Evolutionary conservation across 352 stramenopile genomes (phyloP).

Genomic region (Pythium vanterpoolii): DNA sequence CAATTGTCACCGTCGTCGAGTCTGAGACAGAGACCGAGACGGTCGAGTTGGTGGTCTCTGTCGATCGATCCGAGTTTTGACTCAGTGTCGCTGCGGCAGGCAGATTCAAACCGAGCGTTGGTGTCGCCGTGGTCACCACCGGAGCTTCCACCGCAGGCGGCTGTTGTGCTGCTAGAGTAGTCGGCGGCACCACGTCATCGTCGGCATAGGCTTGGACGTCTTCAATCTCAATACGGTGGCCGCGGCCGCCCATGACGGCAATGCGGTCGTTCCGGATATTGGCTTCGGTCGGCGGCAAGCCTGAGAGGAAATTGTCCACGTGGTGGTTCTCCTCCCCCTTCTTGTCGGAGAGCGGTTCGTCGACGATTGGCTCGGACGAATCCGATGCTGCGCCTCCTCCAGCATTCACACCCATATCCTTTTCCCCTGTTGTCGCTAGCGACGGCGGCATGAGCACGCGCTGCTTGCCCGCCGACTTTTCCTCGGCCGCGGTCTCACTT

Average conservation of each 20-base stretch:
- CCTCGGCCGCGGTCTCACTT: slow-evolving; percentile 31
- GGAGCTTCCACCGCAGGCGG: not conserved
- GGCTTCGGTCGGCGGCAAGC: slow-evolving; percentile 87
- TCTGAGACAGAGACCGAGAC: not conserved
- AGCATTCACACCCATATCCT: not conserved
- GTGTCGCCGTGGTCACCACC: not conserved
- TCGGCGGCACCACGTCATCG: slow-evolving; percentile 20
- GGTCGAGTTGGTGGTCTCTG: not conserved
- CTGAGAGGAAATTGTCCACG: slow-evolving; percentile 75
- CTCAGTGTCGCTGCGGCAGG: not conserved
- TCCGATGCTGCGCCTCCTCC: not conserved
- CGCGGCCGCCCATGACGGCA: slow-evolving; percentile 90
- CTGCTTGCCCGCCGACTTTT: slow-evolving; percentile 49
- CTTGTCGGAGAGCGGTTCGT: slow-evolving; percentile 59
- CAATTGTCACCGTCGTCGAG: too few relatives aligned
- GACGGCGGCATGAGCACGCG: slow-evolving; percentile 34
- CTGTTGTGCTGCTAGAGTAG: not conserved
- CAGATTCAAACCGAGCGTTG: not conserved
- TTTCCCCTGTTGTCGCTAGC: not conserved
- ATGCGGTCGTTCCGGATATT: slow-evolving; percentile 90
- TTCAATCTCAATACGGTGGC: slow-evolving; percentile 83
- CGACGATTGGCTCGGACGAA: slow-evolving; percentile 22
- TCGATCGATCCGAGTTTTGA: slow-evolving; percentile 3
- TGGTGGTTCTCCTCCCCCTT: slow-evolving; percentile 43
- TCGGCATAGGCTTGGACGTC: slow-evolving; percentile 43